phyloP scores from a whole-genome alignment of 1,139 yeast species.

The Suhomyces atakaporum region DNA sequence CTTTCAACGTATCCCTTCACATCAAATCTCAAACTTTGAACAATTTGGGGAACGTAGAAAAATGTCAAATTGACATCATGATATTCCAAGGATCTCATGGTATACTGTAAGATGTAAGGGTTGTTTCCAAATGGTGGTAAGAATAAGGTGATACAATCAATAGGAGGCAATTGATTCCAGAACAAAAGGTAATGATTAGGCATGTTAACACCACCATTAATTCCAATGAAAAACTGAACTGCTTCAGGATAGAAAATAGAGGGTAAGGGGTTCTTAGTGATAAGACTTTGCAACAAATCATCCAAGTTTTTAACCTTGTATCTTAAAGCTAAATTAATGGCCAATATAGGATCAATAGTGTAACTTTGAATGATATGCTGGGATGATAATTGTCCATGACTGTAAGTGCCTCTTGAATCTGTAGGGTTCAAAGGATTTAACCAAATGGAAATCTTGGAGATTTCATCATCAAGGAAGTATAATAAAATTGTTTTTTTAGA shows the following conservation, averaged over 20 bases:
- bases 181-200: constrained; percentile 55
- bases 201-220: constrained; percentile 42
- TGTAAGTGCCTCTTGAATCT: constrained; percentile 41
- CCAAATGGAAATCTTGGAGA: constrained; percentile 76
- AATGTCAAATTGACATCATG: constrained; percentile 89
- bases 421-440: constrained; percentile 62
- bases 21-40: constrained; percentile 86
- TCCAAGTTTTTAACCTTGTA: constrained; percentile 48
- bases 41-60: constrained; percentile 97
- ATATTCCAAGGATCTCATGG: constrained; percentile 85
- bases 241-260: constrained; percentile 68
- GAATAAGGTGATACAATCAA: constrained; percentile 83
- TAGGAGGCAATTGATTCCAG: constrained; percentile 80
- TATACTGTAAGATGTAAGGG: constrained; percentile 75
- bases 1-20: constrained; percentile 81
- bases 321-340: constrained; percentile 69
- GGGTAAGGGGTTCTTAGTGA: constrained; percentile 58
- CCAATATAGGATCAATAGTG: constrained; percentile 68
- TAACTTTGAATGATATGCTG: constrained; percentile 56
- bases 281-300: constrained; percentile 47
- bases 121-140: constrained; percentile 72
- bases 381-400: constrained; percentile 35
- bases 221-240: constrained; percentile 56
- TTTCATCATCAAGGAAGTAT: constrained; percentile 74
- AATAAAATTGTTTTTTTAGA: constrained; percentile 54